Percentiles rank a stretch among this genome's conserved stretches.
phyloP scores from a whole-genome alignment of 1,139 yeast genomes.

The Candida sojae region DNA sequence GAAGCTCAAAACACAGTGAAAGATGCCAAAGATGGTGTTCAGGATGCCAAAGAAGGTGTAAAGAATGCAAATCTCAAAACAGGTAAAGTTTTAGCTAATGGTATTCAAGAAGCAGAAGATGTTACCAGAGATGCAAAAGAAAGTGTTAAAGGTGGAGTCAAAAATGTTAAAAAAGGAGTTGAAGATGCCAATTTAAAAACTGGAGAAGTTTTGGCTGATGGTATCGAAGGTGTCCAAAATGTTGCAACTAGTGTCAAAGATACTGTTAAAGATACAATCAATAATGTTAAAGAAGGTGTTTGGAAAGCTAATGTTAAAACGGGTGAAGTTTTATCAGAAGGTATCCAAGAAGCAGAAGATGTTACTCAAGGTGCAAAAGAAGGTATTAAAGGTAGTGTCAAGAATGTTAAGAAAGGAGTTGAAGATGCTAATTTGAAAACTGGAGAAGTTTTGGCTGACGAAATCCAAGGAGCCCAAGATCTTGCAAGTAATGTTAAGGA shows the following conservation, averaged over 20 bases:
- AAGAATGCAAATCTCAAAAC: conserved; percentile 1
- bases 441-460: conserved; percentile 10
- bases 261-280: neutral
- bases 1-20: too few species aligned
- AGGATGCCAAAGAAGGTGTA: neutral
- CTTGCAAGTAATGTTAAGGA: conserved; percentile 1
- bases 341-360: conserved; percentile 10
- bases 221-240: conserved; percentile 8
- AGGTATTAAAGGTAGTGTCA: neutral
- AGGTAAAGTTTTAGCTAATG: conserved; percentile 1
- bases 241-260: neutral
- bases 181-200: conserved; percentile 3
- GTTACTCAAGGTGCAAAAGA: conserved; percentile 1
- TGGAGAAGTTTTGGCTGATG: conserved; percentile 4
- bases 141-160: neutral
- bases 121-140: neutral
- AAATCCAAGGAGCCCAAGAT: conserved; percentile 9
- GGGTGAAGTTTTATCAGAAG: conserved; percentile 9
- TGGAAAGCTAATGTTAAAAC: conserved; percentile 7
- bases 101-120: neutral
- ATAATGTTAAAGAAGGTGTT: conserved; percentile 3
- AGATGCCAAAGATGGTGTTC: neutral
- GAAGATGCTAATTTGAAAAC: conserved; percentile 8
- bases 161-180: conserved; percentile 3
- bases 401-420: conserved; percentile 6